Conservation (phyloP, 2,329 filamentous ascomycete genomes). For the Pyrenophora teres region DNA sequence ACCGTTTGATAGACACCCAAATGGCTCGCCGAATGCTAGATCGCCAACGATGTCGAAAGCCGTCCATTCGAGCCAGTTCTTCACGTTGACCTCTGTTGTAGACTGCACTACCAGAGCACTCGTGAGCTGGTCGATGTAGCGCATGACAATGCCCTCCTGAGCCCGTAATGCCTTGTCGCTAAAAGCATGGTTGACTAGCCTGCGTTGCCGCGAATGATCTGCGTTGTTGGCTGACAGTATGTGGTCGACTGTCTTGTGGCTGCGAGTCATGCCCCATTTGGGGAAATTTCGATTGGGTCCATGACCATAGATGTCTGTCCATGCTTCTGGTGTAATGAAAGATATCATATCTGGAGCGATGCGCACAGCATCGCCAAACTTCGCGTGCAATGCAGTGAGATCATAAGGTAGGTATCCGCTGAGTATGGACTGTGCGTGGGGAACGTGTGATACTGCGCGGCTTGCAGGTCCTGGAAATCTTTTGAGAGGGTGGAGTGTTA, state of each 20-base stretch:
- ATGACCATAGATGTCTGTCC: conserved; percentile 46
- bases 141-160: conserved; percentile 42
- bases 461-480: conserved; percentile 31
- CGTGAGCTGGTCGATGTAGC: conserved; percentile 33
- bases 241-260: conserved; percentile 6
- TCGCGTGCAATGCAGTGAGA: conserved; percentile 4
- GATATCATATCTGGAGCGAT: conserved; percentile 11
- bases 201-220: conserved; percentile 34
- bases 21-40: conserved; percentile 48
- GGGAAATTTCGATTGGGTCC: neutral
- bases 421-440: neutral
- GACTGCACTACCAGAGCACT: neutral
- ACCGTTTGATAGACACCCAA: conserved; percentile 39
- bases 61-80: conserved; percentile 42
- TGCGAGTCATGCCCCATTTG: neutral
- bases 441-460: conserved; percentile 20
- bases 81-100: neutral
- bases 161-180: conserved; percentile 42
- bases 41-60: conserved; percentile 52
- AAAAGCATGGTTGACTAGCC: conserved; percentile 42
- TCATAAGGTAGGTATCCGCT: neutral
- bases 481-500: conserved; percentile 23
- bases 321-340: conserved; percentile 34
- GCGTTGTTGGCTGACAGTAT: conserved; percentile 19
- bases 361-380: conserved; percentile 15